A percentile compares a stretch with the other conserved stretches of the same genome.
These are phyloP conservation scores for Ceratocystis eucalypticola DNA, from an alignment of 2,329 filamentous ascomycete species.

Conservation along the genomic window DNA sequence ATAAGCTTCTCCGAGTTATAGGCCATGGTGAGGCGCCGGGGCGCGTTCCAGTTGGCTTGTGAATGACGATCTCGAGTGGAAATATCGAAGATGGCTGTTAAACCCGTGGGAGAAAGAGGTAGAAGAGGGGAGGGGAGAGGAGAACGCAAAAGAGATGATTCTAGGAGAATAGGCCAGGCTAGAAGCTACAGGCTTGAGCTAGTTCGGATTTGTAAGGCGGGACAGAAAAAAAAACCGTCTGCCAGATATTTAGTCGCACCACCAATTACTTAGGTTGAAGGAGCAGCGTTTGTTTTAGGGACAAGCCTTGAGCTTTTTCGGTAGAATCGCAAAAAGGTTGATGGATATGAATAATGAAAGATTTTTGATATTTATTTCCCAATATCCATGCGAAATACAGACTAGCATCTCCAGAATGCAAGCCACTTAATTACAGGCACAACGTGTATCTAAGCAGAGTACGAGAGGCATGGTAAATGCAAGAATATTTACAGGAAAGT, in stretches of 20 bases:
- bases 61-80: background rate
- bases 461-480: background rate
- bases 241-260: background rate
- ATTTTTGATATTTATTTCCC: too few relatives aligned
- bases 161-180: background rate
- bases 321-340: background rate
- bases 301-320: background rate
- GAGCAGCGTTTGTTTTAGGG: background rate
- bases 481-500: too few relatives aligned
- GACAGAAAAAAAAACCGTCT: background rate
- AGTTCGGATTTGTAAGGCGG: background rate
- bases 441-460: background rate
- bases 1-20: background rate
- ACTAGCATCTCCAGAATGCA: too few relatives aligned
- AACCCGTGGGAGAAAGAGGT: background rate
- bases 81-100: background rate
- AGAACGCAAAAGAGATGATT: background rate
- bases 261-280: too few relatives aligned
- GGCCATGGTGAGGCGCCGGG: conserved; percentile 4
- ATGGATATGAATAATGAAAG: too few relatives aligned
- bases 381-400: too few relatives aligned
- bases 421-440: too few relatives aligned
- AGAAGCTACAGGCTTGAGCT: background rate
- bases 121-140: background rate
- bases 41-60: background rate